Base-by-base conservation (phyloP, 805 yeast species). In the Wilhelminamyces savonicus region DNA sequence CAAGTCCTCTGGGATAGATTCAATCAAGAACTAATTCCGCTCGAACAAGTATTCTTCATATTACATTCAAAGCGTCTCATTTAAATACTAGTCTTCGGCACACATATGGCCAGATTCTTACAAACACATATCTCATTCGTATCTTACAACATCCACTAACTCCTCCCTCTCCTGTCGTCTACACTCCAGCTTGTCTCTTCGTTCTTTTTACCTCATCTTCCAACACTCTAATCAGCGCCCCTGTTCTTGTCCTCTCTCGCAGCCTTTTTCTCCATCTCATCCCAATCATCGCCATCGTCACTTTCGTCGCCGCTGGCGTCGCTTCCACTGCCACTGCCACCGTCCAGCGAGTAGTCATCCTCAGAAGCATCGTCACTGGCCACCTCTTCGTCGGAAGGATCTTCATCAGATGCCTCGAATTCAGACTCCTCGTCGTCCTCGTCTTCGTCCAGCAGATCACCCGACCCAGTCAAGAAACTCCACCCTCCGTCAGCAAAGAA, bases 401-500 rank as follows among this genome's bases (percentile, higher is more conserved):
- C 76, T 28, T 72, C 81, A 30, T 75, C 75, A 33, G 71, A 57
- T 12, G 67, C 78, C 52, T 80, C 85, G 44, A 78, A 80, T 48
- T 81, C 94, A 26, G 68, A 62, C 48, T 81, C 92, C 36, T 75
- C 82, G 25, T 74, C 79, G 24, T 74, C 82, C 27, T 71, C 78
- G 13, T 74, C 82, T 19, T 66, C 75, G 37, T 76, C 94, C 28
- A 74, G 82, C 7, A 54, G 44, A 35, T 80, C 95, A 13, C 88
- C 87, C 26, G 79, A 90, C 24, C 92, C 90, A 17, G 87, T 84
- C 56, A 92, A 72, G 73, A 92, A 86, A 17, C 76, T 72, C 98
- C 98, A 92, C 31, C 98, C 98, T 32, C 97, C 98, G 48, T 85
- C 94, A 12, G 56, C 59, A 59, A 88, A 92, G 63, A 92, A 92